phyloP scores from a whole-genome alignment of 2,329 filamentous ascomycete species.

The Verticillium isaacii region DNA sequence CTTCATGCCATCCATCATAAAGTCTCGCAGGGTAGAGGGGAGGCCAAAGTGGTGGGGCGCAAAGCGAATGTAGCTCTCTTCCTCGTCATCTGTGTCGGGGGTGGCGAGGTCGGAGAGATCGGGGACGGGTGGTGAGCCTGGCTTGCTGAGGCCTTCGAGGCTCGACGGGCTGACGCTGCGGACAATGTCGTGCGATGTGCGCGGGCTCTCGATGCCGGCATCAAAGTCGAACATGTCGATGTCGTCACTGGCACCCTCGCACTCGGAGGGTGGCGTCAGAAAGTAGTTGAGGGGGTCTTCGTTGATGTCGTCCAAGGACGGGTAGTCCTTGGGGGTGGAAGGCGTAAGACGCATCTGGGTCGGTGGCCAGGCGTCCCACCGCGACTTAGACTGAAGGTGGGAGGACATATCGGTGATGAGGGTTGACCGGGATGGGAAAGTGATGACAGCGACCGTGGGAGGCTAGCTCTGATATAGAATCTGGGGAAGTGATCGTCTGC shows the following conservation, averaged over 20 bases:
- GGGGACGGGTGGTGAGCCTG: slow-evolving; percentile 26
- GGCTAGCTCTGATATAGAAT: slow-evolving; percentile 1
- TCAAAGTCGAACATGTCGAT: slow-evolving; percentile 47
- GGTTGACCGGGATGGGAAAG: neutral
- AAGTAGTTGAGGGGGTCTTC: slow-evolving; percentile 53
- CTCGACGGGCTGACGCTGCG: slow-evolving; percentile 54
- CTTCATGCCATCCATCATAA: slow-evolving; percentile 30
- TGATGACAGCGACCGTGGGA: neutral
- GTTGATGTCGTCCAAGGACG: slow-evolving; percentile 43
- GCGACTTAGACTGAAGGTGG: slow-evolving; percentile 24
- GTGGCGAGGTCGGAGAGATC: slow-evolving; percentile 38
- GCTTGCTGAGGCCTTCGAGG: slow-evolving; percentile 45
- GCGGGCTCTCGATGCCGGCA: slow-evolving; percentile 51
- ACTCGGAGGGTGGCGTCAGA: slow-evolving; percentile 42
- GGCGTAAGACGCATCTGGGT: slow-evolving; percentile 43
- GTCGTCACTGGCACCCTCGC: slow-evolving; percentile 35
- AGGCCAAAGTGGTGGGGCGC: slow-evolving; percentile 32
- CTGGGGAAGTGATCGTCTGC: slow-evolving; percentile 1
- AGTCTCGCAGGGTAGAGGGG: slow-evolving; percentile 36
- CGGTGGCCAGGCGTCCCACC: slow-evolving; percentile 46
- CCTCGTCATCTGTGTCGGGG: slow-evolving; percentile 36
- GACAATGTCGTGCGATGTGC: slow-evolving; percentile 38
- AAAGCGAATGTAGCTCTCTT: slow-evolving; percentile 48
- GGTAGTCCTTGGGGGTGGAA: slow-evolving; percentile 34
- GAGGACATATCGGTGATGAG: slow-evolving; percentile 26